Conservation (phyloP, 345 rosid species). For the Hypericum androsaemum region DNA sequence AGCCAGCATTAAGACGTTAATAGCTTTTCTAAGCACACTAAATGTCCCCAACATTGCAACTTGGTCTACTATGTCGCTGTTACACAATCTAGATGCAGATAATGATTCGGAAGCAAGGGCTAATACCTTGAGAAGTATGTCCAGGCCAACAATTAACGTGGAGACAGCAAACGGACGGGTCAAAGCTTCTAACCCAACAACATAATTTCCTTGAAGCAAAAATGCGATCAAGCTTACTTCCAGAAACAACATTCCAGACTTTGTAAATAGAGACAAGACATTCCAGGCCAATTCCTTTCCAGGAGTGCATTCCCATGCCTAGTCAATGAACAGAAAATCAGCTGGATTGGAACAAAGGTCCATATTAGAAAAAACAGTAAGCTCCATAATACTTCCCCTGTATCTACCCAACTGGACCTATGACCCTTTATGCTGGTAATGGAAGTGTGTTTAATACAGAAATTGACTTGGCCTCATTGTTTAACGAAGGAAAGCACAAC, state of each 20-base stretch:
- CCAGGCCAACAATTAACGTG: constrained; percentile 61
- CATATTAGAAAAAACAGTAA: not conserved
- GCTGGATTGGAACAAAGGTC: not conserved
- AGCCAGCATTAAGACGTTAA: too few relatives aligned
- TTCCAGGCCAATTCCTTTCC: constrained; percentile 81
- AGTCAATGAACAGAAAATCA: constrained; percentile 6
- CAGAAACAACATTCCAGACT: constrained; percentile 83
- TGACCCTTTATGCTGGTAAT: not conserved
- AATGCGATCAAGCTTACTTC: constrained; percentile 97
- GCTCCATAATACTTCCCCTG: not conserved
- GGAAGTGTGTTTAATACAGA: not conserved
- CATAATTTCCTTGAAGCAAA: constrained; percentile 78
- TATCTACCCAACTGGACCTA: not conserved
- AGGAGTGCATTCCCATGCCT: constrained; percentile 84
- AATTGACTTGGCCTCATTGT: not conserved
- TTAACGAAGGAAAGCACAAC: not conserved
- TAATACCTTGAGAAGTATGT: constrained; percentile 74
- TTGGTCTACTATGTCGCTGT: not conserved
- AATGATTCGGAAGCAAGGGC: constrained; percentile 2
- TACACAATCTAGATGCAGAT: constrained; percentile 1
- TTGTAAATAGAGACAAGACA: constrained; percentile 60
- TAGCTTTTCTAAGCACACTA: too few relatives aligned
- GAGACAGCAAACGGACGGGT: constrained; percentile 72
- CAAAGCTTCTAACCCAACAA: constrained; percentile 64
- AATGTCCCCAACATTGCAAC: not conserved